Evolutionary conservation across 371 early-diverging fungal genomes (phyloP), one percentile per base, ranked within the genome.

Genomic region (Thermomucor indicae-seudaticae): DNA sequence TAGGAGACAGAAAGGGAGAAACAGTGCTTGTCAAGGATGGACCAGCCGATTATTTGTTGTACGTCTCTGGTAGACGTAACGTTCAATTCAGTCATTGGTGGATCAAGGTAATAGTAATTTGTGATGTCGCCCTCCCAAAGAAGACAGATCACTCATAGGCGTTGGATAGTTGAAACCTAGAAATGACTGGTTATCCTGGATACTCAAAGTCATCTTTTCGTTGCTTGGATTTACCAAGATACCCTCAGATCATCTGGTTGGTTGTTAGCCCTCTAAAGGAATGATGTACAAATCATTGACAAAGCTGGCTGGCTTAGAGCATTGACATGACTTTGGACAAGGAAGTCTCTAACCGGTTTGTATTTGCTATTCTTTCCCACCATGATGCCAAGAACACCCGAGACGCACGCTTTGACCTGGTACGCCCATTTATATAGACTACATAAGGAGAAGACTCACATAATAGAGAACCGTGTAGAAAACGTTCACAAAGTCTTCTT

Each of bases 81-180:
- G 83, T 86, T 60, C 73, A 81, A 56, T 80, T 69, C 58, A 79
- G 78, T 10, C 86, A 88, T 58, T 89, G 88, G 53, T 83, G 72
- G 58, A 50, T 90, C 38, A 74, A 81, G 66, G 75, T 67, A 63
- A 50, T 19, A 37, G n/a, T n/a, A n/a, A n/a, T n/a, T n/a, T n/a
- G n/a, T n/a, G n/a, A n/a, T n/a, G n/a, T n/a, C n/a, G n/a, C n/a
- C n/a, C n/a, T n/a, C n/a, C n/a, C n/a, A n/a, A n/a, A n/a, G n/a
- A n/a, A n/a, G n/a, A n/a, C n/a, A n/a, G n/a, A n/a, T n/a, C 4
- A 37, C 37, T 4, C 10, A 10, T 16, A 14, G 19, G 14, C 37
- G 3, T 4, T 5, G 16, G 43, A 14, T 43, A 74, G 74, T 44
- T 76, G 45, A 70, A 76, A 30, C 69, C 70, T 25, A 58, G 77